Evolutionary conservation across 148 eudicot species (phyloP), one percentile per base, ranked within the genome.

Genomic region (Camellia granthamiana): DNA sequence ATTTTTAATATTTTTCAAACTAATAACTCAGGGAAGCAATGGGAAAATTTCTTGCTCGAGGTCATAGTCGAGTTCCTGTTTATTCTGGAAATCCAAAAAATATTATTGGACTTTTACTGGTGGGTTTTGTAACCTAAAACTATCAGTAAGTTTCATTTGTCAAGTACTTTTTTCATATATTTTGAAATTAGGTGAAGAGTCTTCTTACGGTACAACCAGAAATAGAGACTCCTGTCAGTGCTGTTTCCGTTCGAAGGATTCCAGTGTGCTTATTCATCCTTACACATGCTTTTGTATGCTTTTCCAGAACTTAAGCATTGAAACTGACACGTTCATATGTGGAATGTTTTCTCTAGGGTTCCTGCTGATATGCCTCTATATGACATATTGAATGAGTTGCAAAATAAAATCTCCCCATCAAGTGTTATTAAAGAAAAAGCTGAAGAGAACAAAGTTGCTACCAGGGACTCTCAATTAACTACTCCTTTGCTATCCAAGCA

Each of bases 31-130:
- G 97, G 99, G 99, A 95, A 86, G 99, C 97, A 77, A 92, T 95
- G 94, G 99, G 97, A 78, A 93, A 92, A 85, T 81, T 95, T 86
- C 91, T 95, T 64, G 94, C 99, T 73, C 93, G 99, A 70, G 99
- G 99, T 75, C 99, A 95, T 77, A 95, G 99, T 83, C 89, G 99
- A 81, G 97, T 95, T 81, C 99, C 97, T 80, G 99, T 95, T 56
- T 95, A 93, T 80, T 93, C 97, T 76, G 99, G 99, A 69, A 93
- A 90, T 81, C 95, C 95, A 19, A 95, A 83, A 78, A 95, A 93
- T 85, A 81, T 95, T n/a, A 95, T 95, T 88, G 99, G 99, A 79
- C 99, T 95, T 82, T 86, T 95, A 75, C 83, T 95, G 92, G 99
- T 95, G 83, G 74, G 89, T 83, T 78, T 60, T 76, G 59, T 64